These are phyloP conservation scores for Starmera amethionina DNA, from an alignment of 805 yeast species.

Conservation along the genomic window DNA sequence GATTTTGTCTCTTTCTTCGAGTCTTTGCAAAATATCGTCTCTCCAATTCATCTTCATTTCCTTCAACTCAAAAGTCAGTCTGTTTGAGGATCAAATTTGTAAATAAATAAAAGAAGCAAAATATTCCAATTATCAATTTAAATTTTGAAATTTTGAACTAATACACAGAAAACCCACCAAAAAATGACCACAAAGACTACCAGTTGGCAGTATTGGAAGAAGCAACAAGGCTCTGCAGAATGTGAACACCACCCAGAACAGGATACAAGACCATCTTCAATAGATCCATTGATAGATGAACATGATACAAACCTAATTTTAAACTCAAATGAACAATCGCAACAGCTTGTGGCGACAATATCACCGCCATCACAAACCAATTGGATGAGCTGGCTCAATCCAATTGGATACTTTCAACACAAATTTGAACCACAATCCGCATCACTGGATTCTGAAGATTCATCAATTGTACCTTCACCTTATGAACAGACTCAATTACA, in stretches of 20 bases:
- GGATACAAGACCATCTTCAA: conserved; percentile 7
- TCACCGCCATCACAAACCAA: neutral
- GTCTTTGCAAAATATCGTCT: neutral
- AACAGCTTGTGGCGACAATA: neutral
- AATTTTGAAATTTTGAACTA: too few relatives aligned
- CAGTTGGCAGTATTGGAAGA: conserved; percentile 16
- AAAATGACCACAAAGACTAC: neutral
- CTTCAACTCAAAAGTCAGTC: neutral
- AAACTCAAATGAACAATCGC: neutral
- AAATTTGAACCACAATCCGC: neutral
- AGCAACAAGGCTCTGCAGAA: conserved; percentile 14
- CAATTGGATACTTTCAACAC: conserved; percentile 1
- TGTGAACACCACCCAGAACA: neutral
- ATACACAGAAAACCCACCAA: too few relatives aligned
- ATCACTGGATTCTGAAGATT: neutral
- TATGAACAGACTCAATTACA: neutral
- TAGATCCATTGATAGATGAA: conserved; percentile 7
- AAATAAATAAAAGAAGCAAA: neutral
- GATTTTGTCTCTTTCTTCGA: conserved; percentile 1
- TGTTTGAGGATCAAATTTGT: neutral
- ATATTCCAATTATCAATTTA: too few relatives aligned
- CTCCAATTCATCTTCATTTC: conserved; percentile 4
- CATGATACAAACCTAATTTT: neutral
- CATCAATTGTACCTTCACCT: neutral
- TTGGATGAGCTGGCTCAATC: conserved; percentile 3